Percentiles rank a stretch among this genome's conserved stretches.
phyloP scores from a whole-genome alignment of 768 basidiomycete genomes.

The Mycena polygramma region DNA sequence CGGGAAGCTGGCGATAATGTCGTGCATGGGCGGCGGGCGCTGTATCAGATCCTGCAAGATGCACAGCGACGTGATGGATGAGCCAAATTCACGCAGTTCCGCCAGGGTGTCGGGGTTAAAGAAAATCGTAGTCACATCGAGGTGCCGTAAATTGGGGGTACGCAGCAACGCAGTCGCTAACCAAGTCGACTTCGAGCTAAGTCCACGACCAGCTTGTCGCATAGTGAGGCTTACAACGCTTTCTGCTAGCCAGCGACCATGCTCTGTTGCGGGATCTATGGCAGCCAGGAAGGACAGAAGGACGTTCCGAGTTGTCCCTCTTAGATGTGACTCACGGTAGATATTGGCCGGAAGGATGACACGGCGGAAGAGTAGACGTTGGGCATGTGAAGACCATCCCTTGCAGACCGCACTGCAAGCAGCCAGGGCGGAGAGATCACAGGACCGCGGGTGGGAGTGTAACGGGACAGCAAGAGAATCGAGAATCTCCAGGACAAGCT shows the following conservation, averaged over 20 bases:
- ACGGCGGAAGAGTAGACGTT: no score
- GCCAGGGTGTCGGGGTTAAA: conserved; percentile 23
- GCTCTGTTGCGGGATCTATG: no score
- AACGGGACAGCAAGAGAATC: no score
- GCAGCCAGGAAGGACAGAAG: no score
- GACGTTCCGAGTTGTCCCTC: no score
- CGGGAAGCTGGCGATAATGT: conserved; percentile 26
- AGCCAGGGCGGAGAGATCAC: no score
- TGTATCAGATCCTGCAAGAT: conserved; percentile 29
- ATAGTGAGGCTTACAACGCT: conserved; percentile 32
- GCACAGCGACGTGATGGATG: conserved; percentile 19
- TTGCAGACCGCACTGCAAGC: no score
- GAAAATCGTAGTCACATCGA: conserved; percentile 30
- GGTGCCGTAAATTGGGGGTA: conserved; percentile 30
- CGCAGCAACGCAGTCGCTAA: conserved; percentile 32
- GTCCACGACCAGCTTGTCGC: conserved; percentile 21
- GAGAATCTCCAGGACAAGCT: no score
- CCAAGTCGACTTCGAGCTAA: conserved; percentile 1
- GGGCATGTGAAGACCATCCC: no score
- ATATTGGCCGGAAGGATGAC: no score
- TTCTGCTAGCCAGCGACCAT: conserved; percentile 26
- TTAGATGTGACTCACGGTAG: no score
- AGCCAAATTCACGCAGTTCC: conserved; percentile 17
- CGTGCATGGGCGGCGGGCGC: conserved; percentile 27
- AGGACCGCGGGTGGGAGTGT: no score